phyloP scores from a whole-genome alignment of 768 basidiomycete genomes.

The Melanogaster broomeanus region DNA sequence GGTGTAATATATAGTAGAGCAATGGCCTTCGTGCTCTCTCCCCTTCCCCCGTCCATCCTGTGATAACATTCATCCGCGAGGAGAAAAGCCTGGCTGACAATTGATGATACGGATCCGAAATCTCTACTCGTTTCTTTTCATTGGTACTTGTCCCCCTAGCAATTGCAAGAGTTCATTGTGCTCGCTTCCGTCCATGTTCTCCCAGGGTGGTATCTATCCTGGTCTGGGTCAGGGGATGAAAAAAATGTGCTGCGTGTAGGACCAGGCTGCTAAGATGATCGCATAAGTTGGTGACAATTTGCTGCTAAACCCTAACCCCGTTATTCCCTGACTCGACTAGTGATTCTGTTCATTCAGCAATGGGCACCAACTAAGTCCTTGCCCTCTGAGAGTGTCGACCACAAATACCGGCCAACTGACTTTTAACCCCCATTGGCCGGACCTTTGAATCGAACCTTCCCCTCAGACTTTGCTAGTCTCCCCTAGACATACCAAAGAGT shows the following conservation, averaged over 20 bases:
- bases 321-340: too few species aligned
- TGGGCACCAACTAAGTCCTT: too few species aligned
- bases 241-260: conserved; percentile 31
- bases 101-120: conserved; percentile 3
- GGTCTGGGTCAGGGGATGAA: conserved; percentile 7
- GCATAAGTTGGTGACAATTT: too few species aligned
- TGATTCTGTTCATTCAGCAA: too few species aligned
- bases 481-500: too few species aligned
- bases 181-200: conserved; percentile 18
- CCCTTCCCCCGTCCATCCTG: conserved; percentile 1
- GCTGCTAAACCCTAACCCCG: too few species aligned
- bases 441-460: too few species aligned
- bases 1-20: conserved; percentile 10
- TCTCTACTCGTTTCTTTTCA: background rate
- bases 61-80: conserved; percentile 11
- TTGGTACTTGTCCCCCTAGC: conserved; percentile 1
- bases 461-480: too few species aligned
- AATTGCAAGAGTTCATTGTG: background rate
- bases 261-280: too few species aligned
- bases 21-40: conserved; percentile 4
- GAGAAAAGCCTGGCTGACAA: conserved; percentile 4
- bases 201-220: conserved; percentile 13
- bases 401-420: too few species aligned
- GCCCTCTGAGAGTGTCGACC: too few species aligned
- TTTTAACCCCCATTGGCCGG: too few species aligned